These are phyloP conservation scores for Mycena olivaceomarginata DNA, from an alignment of 768 basidiomycete species.

Conservation along the genomic window DNA sequence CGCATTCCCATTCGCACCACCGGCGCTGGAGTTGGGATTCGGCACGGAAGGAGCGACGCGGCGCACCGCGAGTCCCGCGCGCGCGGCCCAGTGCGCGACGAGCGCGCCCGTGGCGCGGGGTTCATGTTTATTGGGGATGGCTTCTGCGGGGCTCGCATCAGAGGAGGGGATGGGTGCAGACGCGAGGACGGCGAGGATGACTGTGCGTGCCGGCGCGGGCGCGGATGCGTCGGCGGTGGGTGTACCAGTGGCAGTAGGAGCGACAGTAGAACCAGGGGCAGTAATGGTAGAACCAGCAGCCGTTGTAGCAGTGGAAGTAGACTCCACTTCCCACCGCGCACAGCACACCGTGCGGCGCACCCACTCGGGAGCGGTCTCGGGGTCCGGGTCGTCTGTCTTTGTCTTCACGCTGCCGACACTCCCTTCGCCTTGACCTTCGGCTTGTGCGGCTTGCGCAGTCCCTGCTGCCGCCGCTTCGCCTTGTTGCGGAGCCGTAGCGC, in stretches of 20 bases:
- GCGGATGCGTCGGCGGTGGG: too few relatives aligned
- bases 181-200: conserved; percentile 55
- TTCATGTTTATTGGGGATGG: conserved; percentile 67
- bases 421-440: too few relatives aligned
- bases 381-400: not conserved
- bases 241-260: not conserved
- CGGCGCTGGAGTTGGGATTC: not conserved
- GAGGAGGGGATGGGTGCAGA: conserved; percentile 52
- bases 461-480: conserved; percentile 35
- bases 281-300: not conserved
- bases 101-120: conserved; percentile 78
- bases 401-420: too few relatives aligned
- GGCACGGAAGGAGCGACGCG: conserved; percentile 66
- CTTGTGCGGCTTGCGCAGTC: too few relatives aligned
- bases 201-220: conserved; percentile 45
- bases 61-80: conserved; percentile 75
- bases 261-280: conserved; percentile 50
- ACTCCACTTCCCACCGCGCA: conserved; percentile 82
- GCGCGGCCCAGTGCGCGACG: conserved; percentile 80
- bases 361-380: conserved; percentile 83
- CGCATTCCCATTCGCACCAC: not conserved
- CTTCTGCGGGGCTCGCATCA: conserved; percentile 74
- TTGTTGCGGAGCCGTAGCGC: conserved; percentile 26
- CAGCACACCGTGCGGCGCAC: conserved; percentile 90
- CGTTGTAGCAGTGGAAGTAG: conserved; percentile 43